Conservation (phyloP, 805 yeast species). For the Candida qinlingensis region DNA sequence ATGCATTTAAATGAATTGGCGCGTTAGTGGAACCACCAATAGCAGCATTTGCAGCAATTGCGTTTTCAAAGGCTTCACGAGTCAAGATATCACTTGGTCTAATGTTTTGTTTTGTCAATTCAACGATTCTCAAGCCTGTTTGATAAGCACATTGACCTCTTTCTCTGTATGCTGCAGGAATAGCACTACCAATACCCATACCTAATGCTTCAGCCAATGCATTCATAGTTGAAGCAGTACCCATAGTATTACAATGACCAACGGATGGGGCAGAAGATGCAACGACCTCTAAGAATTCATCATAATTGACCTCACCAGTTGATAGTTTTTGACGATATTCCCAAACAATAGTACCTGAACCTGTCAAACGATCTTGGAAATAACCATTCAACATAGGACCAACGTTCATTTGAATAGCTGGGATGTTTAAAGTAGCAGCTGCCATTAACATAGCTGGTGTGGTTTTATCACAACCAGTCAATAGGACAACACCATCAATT, state of each 20-base stretch:
- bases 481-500: background rate
- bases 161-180: background rate
- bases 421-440: background rate
- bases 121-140: background rate
- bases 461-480: background rate
- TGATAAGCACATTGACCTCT: background rate
- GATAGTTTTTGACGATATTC: background rate
- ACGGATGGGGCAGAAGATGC: background rate
- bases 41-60: background rate
- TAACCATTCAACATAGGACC: background rate
- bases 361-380: background rate
- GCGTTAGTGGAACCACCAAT: background rate
- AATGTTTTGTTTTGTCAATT: background rate
- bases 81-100: background rate
- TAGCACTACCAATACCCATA: background rate
- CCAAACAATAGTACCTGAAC: background rate
- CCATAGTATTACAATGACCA: background rate
- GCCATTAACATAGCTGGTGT: background rate
- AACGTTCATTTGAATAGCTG: background rate
- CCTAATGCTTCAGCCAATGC: background rate
- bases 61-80: background rate
- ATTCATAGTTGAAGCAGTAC: background rate
- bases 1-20: background rate
- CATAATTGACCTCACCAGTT: background rate
- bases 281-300: background rate